A percentile compares a stretch with the other conserved stretches of the same genome.
Conservation (phyloP, 2,329 filamentous ascomycete genomes). For the Chaetomium globosum region DNA sequence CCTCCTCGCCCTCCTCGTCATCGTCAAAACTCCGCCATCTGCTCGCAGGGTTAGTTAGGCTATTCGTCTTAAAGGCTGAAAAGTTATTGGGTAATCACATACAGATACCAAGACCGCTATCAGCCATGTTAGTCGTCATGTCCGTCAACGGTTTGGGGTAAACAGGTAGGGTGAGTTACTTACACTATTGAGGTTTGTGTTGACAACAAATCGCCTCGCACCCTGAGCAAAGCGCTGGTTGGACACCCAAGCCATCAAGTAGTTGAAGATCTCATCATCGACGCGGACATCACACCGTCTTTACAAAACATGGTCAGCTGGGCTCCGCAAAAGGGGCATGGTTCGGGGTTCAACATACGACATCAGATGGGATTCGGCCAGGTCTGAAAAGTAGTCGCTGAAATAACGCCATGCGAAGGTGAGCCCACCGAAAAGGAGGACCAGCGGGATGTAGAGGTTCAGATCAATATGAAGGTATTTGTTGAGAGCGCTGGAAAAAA, state of each 20-base stretch:
- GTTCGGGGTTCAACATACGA: slow-evolving; percentile 41
- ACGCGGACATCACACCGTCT: slow-evolving; percentile 58
- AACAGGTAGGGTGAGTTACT: slow-evolving; percentile 46
- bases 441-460: slow-evolving; percentile 61
- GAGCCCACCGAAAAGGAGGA: slow-evolving; percentile 55
- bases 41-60: slow-evolving; percentile 45
- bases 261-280: slow-evolving; percentile 74
- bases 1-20: slow-evolving; percentile 52
- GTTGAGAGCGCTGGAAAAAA: slow-evolving; percentile 56
- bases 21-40: slow-evolving; percentile 43
- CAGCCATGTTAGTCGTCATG: not conserved
- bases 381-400: slow-evolving; percentile 50
- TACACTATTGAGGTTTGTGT: slow-evolving; percentile 46
- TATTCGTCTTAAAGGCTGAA: not conserved
- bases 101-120: slow-evolving; percentile 18
- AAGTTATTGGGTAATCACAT: not conserved
- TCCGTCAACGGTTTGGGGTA: not conserved
- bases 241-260: slow-evolving; percentile 70
- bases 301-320: not conserved
- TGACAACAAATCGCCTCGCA: slow-evolving; percentile 65
- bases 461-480: slow-evolving; percentile 64
- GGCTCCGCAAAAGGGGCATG: not conserved
- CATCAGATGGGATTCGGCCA: slow-evolving; percentile 60
- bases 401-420: slow-evolving; percentile 58
- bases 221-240: slow-evolving; percentile 62